Evolutionary conservation across 176 grass and related monocot species (phyloP), one percentile per base, ranked within the genome.

Genomic region (Oryza rufipogon): DNA sequence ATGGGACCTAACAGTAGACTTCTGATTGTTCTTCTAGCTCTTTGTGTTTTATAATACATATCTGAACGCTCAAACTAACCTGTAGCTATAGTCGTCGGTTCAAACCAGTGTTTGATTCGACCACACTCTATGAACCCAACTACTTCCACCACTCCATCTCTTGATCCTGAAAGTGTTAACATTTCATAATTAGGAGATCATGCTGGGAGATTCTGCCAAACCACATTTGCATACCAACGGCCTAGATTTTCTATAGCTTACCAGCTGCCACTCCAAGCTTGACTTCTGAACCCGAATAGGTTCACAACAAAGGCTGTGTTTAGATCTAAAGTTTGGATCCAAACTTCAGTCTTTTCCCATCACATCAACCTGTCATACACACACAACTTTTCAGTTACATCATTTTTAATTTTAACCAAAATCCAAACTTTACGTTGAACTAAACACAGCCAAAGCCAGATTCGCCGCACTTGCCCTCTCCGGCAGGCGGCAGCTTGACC

Each of bases 31-130:
- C 20, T 66, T 66, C 58, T 22, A 63, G 58, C n/a, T 63, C 7
- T 23, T 63, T 63, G n/a, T 63, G 58, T 63, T 63, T 58, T 23
- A 22, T 63, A 63, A 10, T 63, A 2, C n/a, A 23, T 63, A 63
- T 63, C 58, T 63, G 58, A 63, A n/a, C 58, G 2, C n/a, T 9
- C 58, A 58, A 58, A 75, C 9, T 36, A 56, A 73, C 44, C 28
- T 20, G 3, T 12, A 56, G 28, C 15, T 28, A 32, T 32, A 20
- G 22, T 47, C 4, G 25, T 46, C 20, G 12, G 45, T 15, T 46
- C 70, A 72, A 68, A 48, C 8, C 15, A 32, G 48, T 68, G 64
- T 68, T 34, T 70, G 79, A 56, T 81, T 81, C 78, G 19, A 16
- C 78, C 46, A 25, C 66, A 81, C 66, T 54, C 28, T 70, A 56